Evolutionary conservation across 768 basidiomycete species (phyloP).

Genomic region (Russula virescens): DNA sequence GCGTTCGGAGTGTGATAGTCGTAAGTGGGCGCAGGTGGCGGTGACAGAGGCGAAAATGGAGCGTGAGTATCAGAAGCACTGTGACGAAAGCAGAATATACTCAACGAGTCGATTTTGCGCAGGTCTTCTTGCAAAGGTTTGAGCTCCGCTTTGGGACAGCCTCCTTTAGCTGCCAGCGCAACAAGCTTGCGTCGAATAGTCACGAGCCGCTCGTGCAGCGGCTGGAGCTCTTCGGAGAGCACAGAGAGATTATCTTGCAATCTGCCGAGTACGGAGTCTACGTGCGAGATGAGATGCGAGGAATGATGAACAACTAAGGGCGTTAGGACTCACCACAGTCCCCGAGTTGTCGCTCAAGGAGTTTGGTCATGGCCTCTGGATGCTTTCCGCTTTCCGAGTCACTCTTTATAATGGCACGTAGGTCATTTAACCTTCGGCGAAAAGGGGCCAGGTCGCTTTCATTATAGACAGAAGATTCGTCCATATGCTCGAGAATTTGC

Average conservation of each 20-base stretch:
- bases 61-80: conserved; percentile 2
- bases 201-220: conserved; percentile 86
- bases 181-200: conserved; percentile 84
- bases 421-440: conserved; percentile 68
- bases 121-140: conserved; percentile 90
- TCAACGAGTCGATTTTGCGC: conserved; percentile 93
- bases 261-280: conserved; percentile 64
- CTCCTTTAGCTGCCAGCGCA: conserved; percentile 81
- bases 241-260: conserved; percentile 84
- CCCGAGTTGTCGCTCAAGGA: conserved; percentile 86
- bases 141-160: conserved; percentile 77
- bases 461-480: conserved; percentile 92
- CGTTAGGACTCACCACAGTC: conserved; percentile 68
- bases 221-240: conserved; percentile 83
- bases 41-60: conserved; percentile 7
- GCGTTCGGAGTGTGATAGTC: conserved; percentile 20
- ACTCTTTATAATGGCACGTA: conserved; percentile 80
- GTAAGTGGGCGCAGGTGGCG: conserved; percentile 13
- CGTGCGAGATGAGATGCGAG: not conserved
- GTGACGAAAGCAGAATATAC: conserved; percentile 36
- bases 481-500: conserved; percentile 95
- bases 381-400: conserved; percentile 80
- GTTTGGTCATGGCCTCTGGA: conserved; percentile 78
- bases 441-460: conserved; percentile 88
- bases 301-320: not conserved